Evolutionary conservation across 2,329 filamentous ascomycete species (phyloP).

Genomic region (Ilyonectria robusta): DNA sequence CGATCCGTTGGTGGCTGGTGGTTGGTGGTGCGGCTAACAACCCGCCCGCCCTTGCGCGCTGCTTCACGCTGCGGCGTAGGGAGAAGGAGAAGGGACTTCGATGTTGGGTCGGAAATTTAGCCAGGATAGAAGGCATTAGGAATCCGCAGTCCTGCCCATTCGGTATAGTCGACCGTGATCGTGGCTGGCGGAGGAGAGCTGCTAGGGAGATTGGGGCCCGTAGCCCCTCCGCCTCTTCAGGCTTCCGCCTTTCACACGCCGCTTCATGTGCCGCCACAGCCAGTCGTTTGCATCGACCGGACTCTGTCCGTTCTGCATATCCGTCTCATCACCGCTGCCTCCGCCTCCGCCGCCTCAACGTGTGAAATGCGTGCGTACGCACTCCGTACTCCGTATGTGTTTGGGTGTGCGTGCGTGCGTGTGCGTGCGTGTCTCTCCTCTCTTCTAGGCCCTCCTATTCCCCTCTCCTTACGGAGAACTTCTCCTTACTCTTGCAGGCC

Average conservation of each 20-base stretch:
- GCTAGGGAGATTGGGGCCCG: constrained; percentile 41
- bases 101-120: constrained; percentile 29
- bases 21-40: neutral
- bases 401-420: neutral
- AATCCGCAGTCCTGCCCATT: constrained; percentile 37
- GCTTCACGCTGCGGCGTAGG: neutral
- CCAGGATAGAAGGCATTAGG: constrained; percentile 35
- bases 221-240: constrained; percentile 32
- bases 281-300: constrained; percentile 11
- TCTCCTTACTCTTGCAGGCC: constrained; percentile 24
- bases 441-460: neutral
- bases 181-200: constrained; percentile 43
- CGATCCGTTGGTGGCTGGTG: neutral
- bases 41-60: neutral
- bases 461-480: neutral
- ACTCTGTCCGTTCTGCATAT: constrained; percentile 15
- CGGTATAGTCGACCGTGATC: constrained; percentile 41
- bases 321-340: constrained; percentile 25
- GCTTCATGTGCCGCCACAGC: constrained; percentile 31
- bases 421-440: constrained; percentile 13
- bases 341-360: constrained; percentile 19
- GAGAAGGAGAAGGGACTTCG: neutral
- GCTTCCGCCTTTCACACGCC: constrained; percentile 14
- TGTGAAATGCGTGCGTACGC: constrained; percentile 10
- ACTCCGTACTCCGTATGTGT: constrained; percentile 1